Evolutionary conservation across 352 stramenopile species (phyloP).

Genomic region (Globisporangium apiculatum): DNA sequence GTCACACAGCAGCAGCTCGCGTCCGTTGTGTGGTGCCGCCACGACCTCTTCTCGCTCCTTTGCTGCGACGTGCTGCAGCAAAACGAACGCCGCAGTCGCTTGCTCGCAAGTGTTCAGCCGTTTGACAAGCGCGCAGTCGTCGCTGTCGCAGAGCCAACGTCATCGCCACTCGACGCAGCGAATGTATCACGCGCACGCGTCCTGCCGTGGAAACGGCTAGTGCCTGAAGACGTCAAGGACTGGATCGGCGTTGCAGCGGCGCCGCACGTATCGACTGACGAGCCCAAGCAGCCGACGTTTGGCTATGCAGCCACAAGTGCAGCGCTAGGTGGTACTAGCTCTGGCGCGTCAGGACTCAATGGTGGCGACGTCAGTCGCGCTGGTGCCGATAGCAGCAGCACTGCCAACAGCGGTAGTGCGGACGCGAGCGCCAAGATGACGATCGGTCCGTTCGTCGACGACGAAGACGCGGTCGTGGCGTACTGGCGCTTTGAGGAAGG

Average conservation of each 20-base stretch:
- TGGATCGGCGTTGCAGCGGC: constrained; percentile 38
- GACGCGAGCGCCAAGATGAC: constrained; percentile 33
- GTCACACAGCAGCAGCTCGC: constrained; percentile 7
- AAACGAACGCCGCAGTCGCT: constrained; percentile 56
- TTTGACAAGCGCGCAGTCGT: constrained; percentile 20
- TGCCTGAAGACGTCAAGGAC: constrained; percentile 62
- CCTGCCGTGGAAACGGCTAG: constrained; percentile 58
- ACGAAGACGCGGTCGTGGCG: constrained; percentile 76
- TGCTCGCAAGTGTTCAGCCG: constrained; percentile 40
- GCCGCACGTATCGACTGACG: constrained; percentile 38
- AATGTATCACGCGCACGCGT: constrained; percentile 21
- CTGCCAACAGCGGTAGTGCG: not conserved
- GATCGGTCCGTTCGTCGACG: constrained; percentile 78
- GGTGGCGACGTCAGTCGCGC: not conserved
- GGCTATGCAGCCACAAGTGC: constrained; percentile 20
- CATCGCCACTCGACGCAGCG: not conserved
- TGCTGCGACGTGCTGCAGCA: constrained; percentile 55
- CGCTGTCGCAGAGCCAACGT: constrained; percentile 16
- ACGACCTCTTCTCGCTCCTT: constrained; percentile 57
- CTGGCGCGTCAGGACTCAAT: constrained; percentile 8
- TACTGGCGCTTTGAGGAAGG: constrained; percentile 87
- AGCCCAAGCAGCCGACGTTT: constrained; percentile 50
- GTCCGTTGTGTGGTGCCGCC: constrained; percentile 17
- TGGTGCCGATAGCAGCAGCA: not conserved
- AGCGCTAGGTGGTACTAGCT: not conserved